phyloP scores from a whole-genome alignment of 345 rosid genomes.

The Gossypium mustelinum region DNA sequence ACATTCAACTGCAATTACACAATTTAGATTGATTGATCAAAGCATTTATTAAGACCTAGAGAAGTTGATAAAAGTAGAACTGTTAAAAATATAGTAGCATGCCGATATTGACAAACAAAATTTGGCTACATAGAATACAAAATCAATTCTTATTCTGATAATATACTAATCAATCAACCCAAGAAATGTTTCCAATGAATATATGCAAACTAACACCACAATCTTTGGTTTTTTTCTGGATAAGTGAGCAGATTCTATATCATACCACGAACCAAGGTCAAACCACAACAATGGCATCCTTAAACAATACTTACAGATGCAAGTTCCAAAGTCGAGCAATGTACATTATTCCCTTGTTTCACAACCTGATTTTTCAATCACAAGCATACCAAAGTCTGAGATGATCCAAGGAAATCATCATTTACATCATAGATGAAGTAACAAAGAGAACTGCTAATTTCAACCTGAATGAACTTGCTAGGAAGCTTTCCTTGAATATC shows the following conservation, averaged over 20 bases:
- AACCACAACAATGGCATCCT: neutral
- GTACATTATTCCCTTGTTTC: slow-evolving; percentile 89
- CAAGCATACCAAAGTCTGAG: slow-evolving; percentile 22
- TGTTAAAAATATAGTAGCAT: slow-evolving; percentile 11
- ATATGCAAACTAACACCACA: neutral
- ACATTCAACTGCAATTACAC: slow-evolving; percentile 70
- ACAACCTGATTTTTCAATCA: slow-evolving; percentile 50
- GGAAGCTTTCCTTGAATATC: slow-evolving; percentile 90
- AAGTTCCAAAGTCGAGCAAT: slow-evolving; percentile 88
- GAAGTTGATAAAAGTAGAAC: slow-evolving; percentile 6
- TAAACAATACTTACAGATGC: slow-evolving; percentile 71
- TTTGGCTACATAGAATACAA: neutral
- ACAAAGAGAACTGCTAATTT: slow-evolving; percentile 12
- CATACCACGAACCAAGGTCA: slow-evolving; percentile 3
- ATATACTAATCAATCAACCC: neutral
- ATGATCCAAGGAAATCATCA: slow-evolving; percentile 11
- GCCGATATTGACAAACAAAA: slow-evolving; percentile 4
- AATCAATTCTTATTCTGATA: neutral
- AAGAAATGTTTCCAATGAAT: neutral
- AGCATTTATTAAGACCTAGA: slow-evolving; percentile 6
- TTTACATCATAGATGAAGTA: slow-evolving; percentile 11
- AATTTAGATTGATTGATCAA: slow-evolving; percentile 16
- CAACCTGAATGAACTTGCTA: slow-evolving; percentile 86
- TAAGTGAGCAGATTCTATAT: slow-evolving; percentile 4
- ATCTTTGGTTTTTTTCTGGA: neutral